Evolutionary conservation across 257 asterid genomes (phyloP).

Genomic region (Jasminum sambac): DNA sequence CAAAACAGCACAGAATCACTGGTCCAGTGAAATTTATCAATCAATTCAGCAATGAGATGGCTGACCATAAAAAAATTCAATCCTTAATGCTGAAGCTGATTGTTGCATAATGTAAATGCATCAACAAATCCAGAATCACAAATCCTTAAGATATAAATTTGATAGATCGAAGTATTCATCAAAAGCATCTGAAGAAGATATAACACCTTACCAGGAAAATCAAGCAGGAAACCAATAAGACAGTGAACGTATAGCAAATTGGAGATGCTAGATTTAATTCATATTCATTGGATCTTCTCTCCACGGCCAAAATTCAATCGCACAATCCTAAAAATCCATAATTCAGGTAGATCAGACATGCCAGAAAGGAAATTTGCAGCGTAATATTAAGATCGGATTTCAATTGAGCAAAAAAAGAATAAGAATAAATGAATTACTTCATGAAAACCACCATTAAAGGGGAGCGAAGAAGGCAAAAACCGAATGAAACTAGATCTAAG

Average conservation of each 20-base stretch:
- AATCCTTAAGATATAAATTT: conserved; percentile 32
- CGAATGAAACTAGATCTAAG: conserved; percentile 5
- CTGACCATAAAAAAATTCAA: conserved; percentile 10
- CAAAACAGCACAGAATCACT: conserved; percentile 10
- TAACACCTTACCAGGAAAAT: conserved; percentile 29
- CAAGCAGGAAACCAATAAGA: conserved; percentile 25
- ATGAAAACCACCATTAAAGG: neutral
- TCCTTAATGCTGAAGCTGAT: conserved; percentile 11
- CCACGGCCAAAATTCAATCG: neutral
- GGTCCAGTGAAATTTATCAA: conserved; percentile 22
- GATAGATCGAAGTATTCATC: conserved; percentile 48
- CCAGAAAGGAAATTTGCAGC: neutral
- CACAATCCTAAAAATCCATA: neutral
- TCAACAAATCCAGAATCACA: conserved; percentile 1
- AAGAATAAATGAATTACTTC: neutral
- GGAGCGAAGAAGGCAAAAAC: neutral
- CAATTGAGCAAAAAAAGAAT: neutral
- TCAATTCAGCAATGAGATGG: conserved; percentile 22
- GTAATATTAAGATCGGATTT: neutral
- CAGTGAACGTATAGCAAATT: conserved; percentile 24
- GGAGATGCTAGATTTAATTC: neutral
- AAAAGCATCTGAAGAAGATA: conserved; percentile 16
- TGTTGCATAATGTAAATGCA: conserved; percentile 23
- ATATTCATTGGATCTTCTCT: conserved; percentile 2
- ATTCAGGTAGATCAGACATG: neutral